Percentiles rank a stretch among this genome's conserved stretches.
These are phyloP conservation scores for Lodderomyces parapsilosis DNA, from an alignment of 1,139 yeast genomes.

Conservation along the genomic window DNA sequence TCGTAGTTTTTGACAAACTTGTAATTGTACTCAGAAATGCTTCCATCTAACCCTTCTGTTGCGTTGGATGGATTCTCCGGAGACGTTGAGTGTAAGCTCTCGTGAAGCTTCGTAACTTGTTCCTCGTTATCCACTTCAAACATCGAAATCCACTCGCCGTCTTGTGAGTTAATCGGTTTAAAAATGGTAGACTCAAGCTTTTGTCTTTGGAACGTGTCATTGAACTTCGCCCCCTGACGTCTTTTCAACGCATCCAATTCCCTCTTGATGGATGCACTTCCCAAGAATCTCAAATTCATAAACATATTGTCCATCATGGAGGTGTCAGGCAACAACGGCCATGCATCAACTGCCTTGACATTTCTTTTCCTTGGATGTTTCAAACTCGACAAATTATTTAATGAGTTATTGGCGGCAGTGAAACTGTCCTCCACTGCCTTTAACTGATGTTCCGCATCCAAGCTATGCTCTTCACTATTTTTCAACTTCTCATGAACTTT, in stretches of 20 bases:
- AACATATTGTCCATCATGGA: slow-evolving; percentile 80
- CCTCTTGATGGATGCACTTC: slow-evolving; percentile 66
- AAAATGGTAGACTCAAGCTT: slow-evolving; percentile 65
- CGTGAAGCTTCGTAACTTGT: slow-evolving; percentile 34
- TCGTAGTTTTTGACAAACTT: slow-evolving; percentile 79
- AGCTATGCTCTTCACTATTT: slow-evolving; percentile 21
- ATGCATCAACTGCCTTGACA: slow-evolving; percentile 71
- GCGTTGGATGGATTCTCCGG: slow-evolving; percentile 46
- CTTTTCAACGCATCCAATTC: slow-evolving; percentile 33
- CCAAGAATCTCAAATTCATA: slow-evolving; percentile 69
- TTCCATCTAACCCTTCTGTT: slow-evolving; percentile 41
- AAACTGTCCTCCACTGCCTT: slow-evolving; percentile 76
- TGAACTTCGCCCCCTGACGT: slow-evolving; percentile 38
- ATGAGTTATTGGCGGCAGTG: slow-evolving; percentile 53
- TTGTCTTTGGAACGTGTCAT: slow-evolving; percentile 40
- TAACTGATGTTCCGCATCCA: slow-evolving; percentile 65
- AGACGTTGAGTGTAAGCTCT: slow-evolving; percentile 50
- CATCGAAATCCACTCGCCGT: slow-evolving; percentile 74
- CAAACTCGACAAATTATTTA: slow-evolving; percentile 42
- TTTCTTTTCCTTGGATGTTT: slow-evolving; percentile 78
- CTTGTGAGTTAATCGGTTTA: slow-evolving; percentile 70
- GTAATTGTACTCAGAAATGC: slow-evolving; percentile 46
- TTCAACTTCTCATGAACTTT: slow-evolving; percentile 19
- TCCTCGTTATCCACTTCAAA: slow-evolving; percentile 43
- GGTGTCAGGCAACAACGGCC: slow-evolving; percentile 87